These are phyloP conservation scores for Scheffersomyces quercinus DNA, from an alignment of 1,139 yeast species.

Conservation along the genomic window DNA sequence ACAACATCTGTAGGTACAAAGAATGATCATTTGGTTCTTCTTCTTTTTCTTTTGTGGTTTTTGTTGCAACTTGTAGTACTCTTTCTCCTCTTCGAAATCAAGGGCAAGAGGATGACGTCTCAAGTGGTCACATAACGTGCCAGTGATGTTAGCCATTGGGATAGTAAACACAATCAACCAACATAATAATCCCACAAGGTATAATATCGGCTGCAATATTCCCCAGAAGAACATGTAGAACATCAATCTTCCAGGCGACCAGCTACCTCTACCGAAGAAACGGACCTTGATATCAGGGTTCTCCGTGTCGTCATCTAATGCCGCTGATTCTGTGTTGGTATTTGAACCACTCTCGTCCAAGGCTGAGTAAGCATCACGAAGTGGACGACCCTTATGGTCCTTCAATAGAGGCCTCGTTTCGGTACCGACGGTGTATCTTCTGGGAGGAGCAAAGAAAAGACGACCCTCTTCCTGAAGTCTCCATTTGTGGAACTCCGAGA, in stretches of 20 bases:
- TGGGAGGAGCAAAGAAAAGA: constrained; percentile 69
- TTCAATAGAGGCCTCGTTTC: constrained; percentile 43
- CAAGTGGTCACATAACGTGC: constrained; percentile 64
- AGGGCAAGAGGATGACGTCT: constrained; percentile 90
- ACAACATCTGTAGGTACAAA: constrained; percentile 89
- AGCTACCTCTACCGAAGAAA: constrained; percentile 87
- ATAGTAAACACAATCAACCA: constrained; percentile 89
- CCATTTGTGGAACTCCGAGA: constrained; percentile 89
- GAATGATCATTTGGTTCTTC: constrained; percentile 45
- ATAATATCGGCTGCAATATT: constrained; percentile 67
- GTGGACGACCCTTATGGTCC: constrained; percentile 46
- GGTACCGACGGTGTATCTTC: constrained; percentile 38
- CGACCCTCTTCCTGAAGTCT: constrained; percentile 74
- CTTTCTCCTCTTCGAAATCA: constrained; percentile 62
- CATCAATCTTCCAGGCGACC: constrained; percentile 82
- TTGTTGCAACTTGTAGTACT: constrained; percentile 38
- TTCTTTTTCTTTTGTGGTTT: constrained; percentile 21
- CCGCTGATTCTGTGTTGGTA: constrained; percentile 14
- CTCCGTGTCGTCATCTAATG: constrained; percentile 34
- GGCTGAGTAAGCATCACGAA: constrained; percentile 41
- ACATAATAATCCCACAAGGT: constrained; percentile 56
- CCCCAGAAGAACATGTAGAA: constrained; percentile 76
- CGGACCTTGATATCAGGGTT: constrained; percentile 50
- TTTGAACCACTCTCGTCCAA: constrained; percentile 19
- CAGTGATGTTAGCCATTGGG: constrained; percentile 83